A percentile compares a stretch with the other conserved stretches of the same genome.
These are phyloP conservation scores for Pyricularia grisea DNA, from an alignment of 2,329 filamentous ascomycete species.

Conservation along the genomic window DNA sequence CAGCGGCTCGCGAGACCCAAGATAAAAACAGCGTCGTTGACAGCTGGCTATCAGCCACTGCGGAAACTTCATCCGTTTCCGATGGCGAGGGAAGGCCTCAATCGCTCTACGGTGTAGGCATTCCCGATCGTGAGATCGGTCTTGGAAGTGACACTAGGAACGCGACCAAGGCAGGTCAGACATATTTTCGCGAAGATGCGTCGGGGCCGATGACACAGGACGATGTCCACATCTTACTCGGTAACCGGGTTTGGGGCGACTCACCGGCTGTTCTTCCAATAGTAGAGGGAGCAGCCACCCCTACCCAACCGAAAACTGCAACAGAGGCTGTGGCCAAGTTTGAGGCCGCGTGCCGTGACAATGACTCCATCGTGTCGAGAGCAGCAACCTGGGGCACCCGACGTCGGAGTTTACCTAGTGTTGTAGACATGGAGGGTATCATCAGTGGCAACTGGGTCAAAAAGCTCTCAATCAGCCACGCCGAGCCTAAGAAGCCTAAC, in stretches of 20 bases:
- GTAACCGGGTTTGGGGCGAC: constrained; percentile 38
- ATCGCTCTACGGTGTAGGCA: constrained; percentile 15
- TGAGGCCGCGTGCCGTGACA: constrained; percentile 42
- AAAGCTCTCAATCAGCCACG: constrained; percentile 45
- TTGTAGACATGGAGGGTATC: constrained; percentile 49
- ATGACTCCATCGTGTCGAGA: constrained; percentile 48
- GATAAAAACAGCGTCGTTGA: constrained; percentile 41
- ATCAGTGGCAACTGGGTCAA: constrained; percentile 54
- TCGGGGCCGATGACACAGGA: constrained; percentile 29
- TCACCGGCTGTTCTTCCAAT: constrained; percentile 38
- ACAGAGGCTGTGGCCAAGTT: constrained; percentile 45
- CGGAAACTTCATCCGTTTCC: constrained; percentile 10
- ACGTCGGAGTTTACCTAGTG: constrained; percentile 52
- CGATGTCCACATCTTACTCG: constrained; percentile 40
- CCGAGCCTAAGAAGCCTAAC: constrained; percentile 38
- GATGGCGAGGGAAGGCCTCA: neutral
- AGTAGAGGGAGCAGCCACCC: constrained; percentile 16
- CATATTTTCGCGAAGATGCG: constrained; percentile 33
- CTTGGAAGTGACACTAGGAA: constrained; percentile 41
- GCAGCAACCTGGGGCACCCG: constrained; percentile 64
- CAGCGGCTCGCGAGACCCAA: constrained; percentile 27
- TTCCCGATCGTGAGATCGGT: constrained; percentile 31
- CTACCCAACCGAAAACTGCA: constrained; percentile 38
- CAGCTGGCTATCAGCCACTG: constrained; percentile 33
- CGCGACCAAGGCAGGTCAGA: constrained; percentile 34